These are phyloP conservation scores for Gloeophyllum trabeum DNA, from an alignment of 768 basidiomycete species.

Conservation along the genomic window DNA sequence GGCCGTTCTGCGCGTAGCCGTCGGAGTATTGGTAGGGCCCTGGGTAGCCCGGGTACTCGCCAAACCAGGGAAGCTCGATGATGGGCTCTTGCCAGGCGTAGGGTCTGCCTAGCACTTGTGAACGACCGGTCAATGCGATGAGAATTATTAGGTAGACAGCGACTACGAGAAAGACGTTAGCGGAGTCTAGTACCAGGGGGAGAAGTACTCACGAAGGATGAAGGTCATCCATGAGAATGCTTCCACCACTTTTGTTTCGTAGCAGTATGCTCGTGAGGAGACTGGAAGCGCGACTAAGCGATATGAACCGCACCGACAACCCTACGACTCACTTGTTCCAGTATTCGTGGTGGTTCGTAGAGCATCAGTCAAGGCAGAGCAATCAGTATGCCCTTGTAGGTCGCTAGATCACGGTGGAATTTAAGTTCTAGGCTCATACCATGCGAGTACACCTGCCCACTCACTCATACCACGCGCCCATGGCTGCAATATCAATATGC, in stretches of 20 bases:
- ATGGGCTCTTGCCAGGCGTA: slow-evolving; percentile 48
- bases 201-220: slow-evolving; percentile 28
- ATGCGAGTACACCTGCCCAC: no score
- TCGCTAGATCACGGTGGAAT: no score
- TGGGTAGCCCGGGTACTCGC: no score
- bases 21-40: no score
- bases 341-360: slow-evolving; percentile 32
- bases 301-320: not conserved
- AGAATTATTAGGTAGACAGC: slow-evolving; percentile 42
- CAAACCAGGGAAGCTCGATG: slow-evolving; percentile 67
- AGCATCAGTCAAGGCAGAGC: slow-evolving; percentile 39
- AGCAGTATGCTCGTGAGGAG: slow-evolving; percentile 46
- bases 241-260: slow-evolving; percentile 71
- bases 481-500: slow-evolving; percentile 30
- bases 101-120: slow-evolving; percentile 40
- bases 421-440: slow-evolving; percentile 2
- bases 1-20: no score
- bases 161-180: slow-evolving; percentile 18
- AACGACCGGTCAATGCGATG: slow-evolving; percentile 41
- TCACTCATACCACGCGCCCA: slow-evolving; percentile 69
- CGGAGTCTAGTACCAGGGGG: not conserved
- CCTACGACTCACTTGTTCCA: slow-evolving; percentile 44
- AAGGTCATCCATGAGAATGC: slow-evolving; percentile 75
- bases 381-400: slow-evolving; percentile 54
- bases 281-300: slow-evolving; percentile 25